Base-by-base conservation (phyloP, 345 rosid genomes). In the Pistacia atlantica region DNA sequence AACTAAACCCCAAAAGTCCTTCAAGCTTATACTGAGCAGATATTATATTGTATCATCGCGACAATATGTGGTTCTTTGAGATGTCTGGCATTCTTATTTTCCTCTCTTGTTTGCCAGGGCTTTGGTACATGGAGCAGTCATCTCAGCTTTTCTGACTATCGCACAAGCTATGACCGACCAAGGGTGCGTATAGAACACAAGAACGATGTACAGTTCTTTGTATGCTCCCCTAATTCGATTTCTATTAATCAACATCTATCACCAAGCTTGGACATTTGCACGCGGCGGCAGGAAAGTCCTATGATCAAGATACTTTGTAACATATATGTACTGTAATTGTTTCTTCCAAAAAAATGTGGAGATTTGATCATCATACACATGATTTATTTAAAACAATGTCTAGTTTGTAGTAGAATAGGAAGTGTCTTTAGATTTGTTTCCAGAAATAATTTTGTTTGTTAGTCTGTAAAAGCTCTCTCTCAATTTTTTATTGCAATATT, bases 81-180 rank as follows among this genome's bases (percentile, higher is more conserved):
- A 75, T n/a, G 35, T 33, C 38, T 14, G 71, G 74, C 46, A 4
- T 67, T 70, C 45, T 61, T 66, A 7, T 35, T 61, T 59, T 38
- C 37, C 51, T 37, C 8, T 37, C 58, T 17, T 72, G 48, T 71
- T 79, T 79, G 67, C 66, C 89, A 96, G 99, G 86, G 92, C 97
- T 68, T 86, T 96, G 84, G 82, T 89, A 31, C 92, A 93, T 20
- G 99, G 99, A 69, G 90, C 99, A 33, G 90, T 90, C 65, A 93
- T 96, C 66, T 89, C 99, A 22, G 91, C 98, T 7, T 96, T 96
- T 83, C 88, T 96, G 77, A 89, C 90, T 51, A 91, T 96, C 61
- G 98, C 99, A 80, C 97, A 92, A 86, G 99, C 98, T 56, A 96
- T 93, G 99, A 89, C 91, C 4, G 99, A 92, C 75, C 99, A 96